Base-by-base conservation (phyloP, 306 rosid species). In the Ormosia emarginata region DNA sequence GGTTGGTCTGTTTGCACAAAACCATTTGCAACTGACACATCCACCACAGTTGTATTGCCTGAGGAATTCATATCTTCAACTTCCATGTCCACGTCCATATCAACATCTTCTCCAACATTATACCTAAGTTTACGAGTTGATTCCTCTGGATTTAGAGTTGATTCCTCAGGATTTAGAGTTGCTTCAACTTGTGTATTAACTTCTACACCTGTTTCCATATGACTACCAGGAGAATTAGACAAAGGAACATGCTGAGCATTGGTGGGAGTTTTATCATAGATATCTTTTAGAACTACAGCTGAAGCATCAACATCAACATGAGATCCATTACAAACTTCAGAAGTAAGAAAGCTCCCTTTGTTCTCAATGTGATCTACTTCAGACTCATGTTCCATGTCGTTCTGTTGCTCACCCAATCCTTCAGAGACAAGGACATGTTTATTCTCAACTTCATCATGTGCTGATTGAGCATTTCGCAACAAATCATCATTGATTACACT, bases 1-100 rank as follows among this genome's bases (percentile, higher is more conserved):
- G 67, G 75, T 80, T 81, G 97, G 55, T 81, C 88, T 7, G 64
- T 75, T 11, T 49, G 86, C 52, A 78, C 55, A 64, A 73, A 83
- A 71, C 68, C 88, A 17, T 78, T 80, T 11, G 74, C 78, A 81
- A 50, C 73, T 32, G 84, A 65, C 46, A 10, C 81, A 77, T 86
- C 83, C 24, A 24, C 74, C 8, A 53, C 30, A 47, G 49, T 47
- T 32, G 86, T 53, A 74, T 88, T 81, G 79, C 85, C 92, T 17
- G 91, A 79, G 65, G 89, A 75, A 79, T 70, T 86, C 33, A 87
- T 63, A 78, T 93, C 97, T 77, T 96, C 99, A 76, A 93, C 94
- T 85, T 96, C 99, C 98, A 93, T 96, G 90, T 95, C 99, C 69
- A 95, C 98, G 68, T 95, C 99, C 99, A 95, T 95, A 72, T 96